Percentiles rank a stretch among this genome's conserved stretches.
These are phyloP conservation scores for Uronychia setigera DNA, from an alignment of 73 alveolate genomes.

Conservation along the genomic window DNA sequence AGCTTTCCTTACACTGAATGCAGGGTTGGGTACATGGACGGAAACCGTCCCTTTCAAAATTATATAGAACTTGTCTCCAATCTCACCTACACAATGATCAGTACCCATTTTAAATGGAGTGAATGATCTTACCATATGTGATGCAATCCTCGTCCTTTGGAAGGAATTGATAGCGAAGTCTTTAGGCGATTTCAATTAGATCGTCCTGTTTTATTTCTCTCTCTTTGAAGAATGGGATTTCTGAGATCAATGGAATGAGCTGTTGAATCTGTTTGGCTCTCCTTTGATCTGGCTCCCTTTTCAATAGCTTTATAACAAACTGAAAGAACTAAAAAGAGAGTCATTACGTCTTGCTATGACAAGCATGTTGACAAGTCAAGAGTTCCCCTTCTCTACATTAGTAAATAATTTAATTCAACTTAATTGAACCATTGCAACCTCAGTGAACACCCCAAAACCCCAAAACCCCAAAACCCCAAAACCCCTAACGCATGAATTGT, in stretches of 20 bases:
- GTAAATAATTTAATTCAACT: no score
- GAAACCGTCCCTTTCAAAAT: slow-evolving; percentile 29
- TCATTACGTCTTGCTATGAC: no score
- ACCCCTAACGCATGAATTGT: no score
- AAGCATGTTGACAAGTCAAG: no score
- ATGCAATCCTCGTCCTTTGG: background rate
- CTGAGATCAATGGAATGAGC: slow-evolving; percentile 8
- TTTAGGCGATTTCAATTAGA: slow-evolving; percentile 25
- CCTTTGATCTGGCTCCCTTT: no score
- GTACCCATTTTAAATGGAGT: background rate
- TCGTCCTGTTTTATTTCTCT: slow-evolving; percentile 43
- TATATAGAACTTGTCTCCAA: slow-evolving; percentile 50
- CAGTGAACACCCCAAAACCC: no score
- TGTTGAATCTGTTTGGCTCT: slow-evolving; percentile 18
- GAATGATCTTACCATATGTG: slow-evolving; percentile 36
- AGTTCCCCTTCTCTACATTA: no score
- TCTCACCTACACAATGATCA: slow-evolving; percentile 10
- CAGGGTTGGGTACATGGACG: slow-evolving; percentile 44
- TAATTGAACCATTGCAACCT: no score
- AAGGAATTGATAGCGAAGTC: slow-evolving; percentile 18
- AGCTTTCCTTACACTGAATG: slow-evolving; percentile 3
- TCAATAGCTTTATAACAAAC: no score
- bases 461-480: no score
- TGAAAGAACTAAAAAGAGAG: no score
- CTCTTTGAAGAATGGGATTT: slow-evolving; percentile 32